These are phyloP conservation scores for Phialemoniopsis sp. DNA, from an alignment of 2,329 filamentous ascomycete species.

Conservation along the genomic window DNA sequence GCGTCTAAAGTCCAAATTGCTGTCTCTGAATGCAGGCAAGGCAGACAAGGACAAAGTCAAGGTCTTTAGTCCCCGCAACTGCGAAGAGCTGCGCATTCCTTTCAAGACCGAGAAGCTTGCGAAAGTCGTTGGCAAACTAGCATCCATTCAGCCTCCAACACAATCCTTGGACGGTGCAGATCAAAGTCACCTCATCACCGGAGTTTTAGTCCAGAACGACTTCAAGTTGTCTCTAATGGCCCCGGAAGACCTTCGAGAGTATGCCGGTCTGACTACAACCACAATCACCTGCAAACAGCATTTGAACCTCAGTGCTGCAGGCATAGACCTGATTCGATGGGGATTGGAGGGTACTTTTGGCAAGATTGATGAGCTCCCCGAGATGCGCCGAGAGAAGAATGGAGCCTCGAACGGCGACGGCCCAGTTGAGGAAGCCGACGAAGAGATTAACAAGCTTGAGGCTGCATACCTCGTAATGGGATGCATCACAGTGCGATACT, in stretches of 20 bases:
- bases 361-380: conserved; percentile 66
- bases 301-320: conserved; percentile 81
- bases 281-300: conserved; percentile 91
- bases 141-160: conserved; percentile 68
- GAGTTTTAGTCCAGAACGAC: conserved; percentile 94
- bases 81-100: conserved; percentile 89
- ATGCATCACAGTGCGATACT: conserved; percentile 78
- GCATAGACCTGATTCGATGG: conserved; percentile 89
- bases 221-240: conserved; percentile 98
- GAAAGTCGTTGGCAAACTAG: conserved; percentile 92
- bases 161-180: conserved; percentile 20
- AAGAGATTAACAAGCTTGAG: conserved; percentile 61
- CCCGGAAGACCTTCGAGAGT: conserved; percentile 91
- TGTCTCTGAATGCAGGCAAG: conserved; percentile 85
- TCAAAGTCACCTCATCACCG: conserved; percentile 62
- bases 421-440: conserved; percentile 33
- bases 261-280: conserved; percentile 93
- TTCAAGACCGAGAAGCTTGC: conserved; percentile 95
- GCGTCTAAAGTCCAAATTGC: conserved; percentile 87
- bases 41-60: conserved; percentile 79
- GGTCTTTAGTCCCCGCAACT: conserved; percentile 90
- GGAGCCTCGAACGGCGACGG: conserved; percentile 24
- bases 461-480: conserved; percentile 78
- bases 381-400: conserved; percentile 36
- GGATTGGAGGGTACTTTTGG: conserved; percentile 93